phyloP scores from a whole-genome alignment of 202 grass and related monocot species.

The Carex sylvatica region DNA sequence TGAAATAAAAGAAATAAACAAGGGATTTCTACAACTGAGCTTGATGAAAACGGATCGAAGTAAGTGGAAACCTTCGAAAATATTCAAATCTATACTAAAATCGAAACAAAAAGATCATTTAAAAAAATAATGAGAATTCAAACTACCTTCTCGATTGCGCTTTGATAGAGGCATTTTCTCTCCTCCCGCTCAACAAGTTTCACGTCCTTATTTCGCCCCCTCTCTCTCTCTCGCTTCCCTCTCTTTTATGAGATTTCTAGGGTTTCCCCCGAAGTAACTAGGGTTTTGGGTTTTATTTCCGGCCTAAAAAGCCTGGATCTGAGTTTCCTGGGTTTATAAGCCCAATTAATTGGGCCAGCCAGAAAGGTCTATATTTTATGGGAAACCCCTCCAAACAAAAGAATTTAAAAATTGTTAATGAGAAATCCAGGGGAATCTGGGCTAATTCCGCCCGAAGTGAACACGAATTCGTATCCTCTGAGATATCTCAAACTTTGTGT shows the following conservation, averaged over 20 bases:
- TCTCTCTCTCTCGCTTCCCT: neutral
- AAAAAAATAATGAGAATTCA: neutral
- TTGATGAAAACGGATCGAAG: neutral
- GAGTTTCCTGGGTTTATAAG: neutral
- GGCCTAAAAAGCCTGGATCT: neutral
- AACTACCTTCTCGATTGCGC: conserved; percentile 55
- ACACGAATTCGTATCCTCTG: too few relatives aligned
- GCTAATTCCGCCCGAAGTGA: too few relatives aligned
- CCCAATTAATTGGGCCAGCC: neutral
- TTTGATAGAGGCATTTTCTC: conserved; percentile 73
- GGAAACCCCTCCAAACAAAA: too few relatives aligned
- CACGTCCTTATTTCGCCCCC: neutral
- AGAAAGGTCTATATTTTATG: too few relatives aligned
- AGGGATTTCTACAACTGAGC: neutral
- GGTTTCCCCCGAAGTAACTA: neutral
- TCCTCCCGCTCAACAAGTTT: neutral
- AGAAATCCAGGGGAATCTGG: too few relatives aligned
- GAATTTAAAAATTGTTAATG: too few relatives aligned
- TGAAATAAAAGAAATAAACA: neutral
- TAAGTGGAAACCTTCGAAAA: neutral
- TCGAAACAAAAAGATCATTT: neutral
- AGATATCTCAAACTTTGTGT: too few relatives aligned
- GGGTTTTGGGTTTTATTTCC: conserved; percentile 20
- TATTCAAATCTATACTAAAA: conserved; percentile 1
- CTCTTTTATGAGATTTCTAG: neutral